These are phyloP conservation scores for Ceratobasidium sp. DNA, from an alignment of 1,284 basidiomycete genomes.

Conservation along the genomic window DNA sequence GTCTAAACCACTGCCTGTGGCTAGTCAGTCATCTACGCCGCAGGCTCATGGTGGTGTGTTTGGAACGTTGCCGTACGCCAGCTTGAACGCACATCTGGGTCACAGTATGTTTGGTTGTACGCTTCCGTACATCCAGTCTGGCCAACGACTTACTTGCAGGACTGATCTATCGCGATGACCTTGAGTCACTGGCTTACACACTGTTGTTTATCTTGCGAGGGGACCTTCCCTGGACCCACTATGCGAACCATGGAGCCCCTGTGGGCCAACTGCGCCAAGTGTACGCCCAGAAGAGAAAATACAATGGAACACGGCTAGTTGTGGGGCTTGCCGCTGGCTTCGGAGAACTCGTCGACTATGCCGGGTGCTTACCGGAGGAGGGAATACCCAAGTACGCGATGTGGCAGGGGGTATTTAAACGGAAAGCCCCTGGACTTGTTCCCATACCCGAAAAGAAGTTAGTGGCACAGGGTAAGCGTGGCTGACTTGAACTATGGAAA, in stretches of 20 bases:
- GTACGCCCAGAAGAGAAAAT: conserved; percentile 49
- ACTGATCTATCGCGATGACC: conserved; percentile 87
- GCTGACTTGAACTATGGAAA: too few relatives aligned
- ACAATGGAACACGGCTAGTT: conserved; percentile 61
- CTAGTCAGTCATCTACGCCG: neutral
- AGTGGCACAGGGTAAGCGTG: too few relatives aligned
- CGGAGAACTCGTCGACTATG: conserved; percentile 52
- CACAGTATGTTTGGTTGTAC: neutral
- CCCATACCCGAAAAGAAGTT: too few relatives aligned
- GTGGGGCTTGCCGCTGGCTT: conserved; percentile 87
- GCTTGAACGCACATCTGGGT: neutral
- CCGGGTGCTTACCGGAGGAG: neutral
- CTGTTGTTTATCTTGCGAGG: conserved; percentile 92
- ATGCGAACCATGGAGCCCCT: conserved; percentile 73
- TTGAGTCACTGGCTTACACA: conserved; percentile 91
- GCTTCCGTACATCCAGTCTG: neutral
- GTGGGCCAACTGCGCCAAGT: conserved; percentile 57
- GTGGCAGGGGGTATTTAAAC: neutral
- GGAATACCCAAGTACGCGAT: conserved; percentile 54
- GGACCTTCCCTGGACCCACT: conserved; percentile 67
- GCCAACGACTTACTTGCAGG: conserved; percentile 49
- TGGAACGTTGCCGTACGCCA: neutral
- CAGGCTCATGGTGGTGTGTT: neutral
- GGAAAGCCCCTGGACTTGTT: too few relatives aligned
- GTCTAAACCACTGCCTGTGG: neutral